Conservation (phyloP, 73 alveolate species). For the Paramecium sonneborni region DNA sequence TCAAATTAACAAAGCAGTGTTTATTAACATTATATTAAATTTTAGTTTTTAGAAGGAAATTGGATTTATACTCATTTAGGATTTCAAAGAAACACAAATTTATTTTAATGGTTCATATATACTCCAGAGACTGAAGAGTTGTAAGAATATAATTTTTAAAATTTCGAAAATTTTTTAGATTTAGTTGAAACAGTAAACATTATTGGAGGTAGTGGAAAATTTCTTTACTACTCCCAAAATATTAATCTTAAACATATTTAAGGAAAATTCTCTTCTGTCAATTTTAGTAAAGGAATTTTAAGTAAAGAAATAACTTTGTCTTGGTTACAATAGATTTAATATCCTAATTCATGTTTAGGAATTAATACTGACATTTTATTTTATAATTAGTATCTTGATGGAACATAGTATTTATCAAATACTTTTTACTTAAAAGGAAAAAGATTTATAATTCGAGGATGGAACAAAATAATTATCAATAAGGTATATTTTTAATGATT, state of each 20-base stretch:
- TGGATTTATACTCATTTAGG: not conserved
- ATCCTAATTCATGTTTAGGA: not conserved
- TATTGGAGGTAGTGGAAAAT: not conserved
- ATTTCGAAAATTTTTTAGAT: not conserved
- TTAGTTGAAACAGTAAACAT: not conserved
- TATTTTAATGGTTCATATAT: not conserved
- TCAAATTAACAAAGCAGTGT: not conserved
- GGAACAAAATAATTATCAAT: not conserved
- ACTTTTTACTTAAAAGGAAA: not conserved
- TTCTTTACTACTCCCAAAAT: not conserved
- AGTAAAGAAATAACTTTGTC: not conserved
- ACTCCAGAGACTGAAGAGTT: not conserved
- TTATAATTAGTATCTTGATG: not conserved
- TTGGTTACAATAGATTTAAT: not conserved
- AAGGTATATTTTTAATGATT: not conserved
- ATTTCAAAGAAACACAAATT: not conserved
- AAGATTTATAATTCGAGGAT: not conserved
- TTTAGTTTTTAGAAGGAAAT: not conserved
- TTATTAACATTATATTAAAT: not conserved
- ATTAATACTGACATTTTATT: not conserved
- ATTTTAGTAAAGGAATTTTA: not conserved
- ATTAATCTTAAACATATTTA: not conserved
- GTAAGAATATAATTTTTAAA: not conserved
- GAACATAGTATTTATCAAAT: not conserved
- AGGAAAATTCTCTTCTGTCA: not conserved